Conservation (phyloP, 192 early-diverging fungal species). For the Backusella macrospora region DNA sequence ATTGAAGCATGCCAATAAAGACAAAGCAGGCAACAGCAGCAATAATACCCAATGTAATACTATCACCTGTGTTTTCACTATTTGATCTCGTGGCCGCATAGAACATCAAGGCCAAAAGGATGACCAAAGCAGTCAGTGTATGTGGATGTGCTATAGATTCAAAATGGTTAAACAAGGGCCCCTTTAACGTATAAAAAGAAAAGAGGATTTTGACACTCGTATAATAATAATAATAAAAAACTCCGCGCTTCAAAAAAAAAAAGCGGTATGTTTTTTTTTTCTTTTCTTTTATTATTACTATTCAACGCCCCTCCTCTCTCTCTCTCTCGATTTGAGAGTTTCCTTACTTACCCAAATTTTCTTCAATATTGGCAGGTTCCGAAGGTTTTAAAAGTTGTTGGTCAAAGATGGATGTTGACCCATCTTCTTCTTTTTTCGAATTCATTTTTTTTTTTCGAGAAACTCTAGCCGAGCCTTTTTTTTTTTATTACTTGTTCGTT, state of each 20-base stretch:
- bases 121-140: slow-evolving; percentile 55
- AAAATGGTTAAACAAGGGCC: background rate
- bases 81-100: slow-evolving; percentile 60
- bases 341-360: slow-evolving; percentile 2
- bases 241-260: background rate
- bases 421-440: background rate
- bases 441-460: background rate
- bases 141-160: slow-evolving; percentile 51
- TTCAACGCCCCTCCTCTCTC: too few relatives aligned
- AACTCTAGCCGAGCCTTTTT: too few relatives aligned
- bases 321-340: too few relatives aligned
- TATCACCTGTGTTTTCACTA: slow-evolving; percentile 52
- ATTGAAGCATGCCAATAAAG: slow-evolving; percentile 85
- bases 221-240: too few relatives aligned
- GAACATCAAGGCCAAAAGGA: slow-evolving; percentile 50
- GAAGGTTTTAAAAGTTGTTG: background rate
- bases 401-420: background rate
- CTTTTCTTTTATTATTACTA: too few relatives aligned
- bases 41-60: slow-evolving; percentile 55
- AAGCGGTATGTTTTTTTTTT: too few relatives aligned
- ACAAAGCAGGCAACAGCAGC: slow-evolving; percentile 64
- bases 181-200: background rate
- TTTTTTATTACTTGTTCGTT: background rate
- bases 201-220: background rate
- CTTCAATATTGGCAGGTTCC: background rate